These are phyloP conservation scores for Xylaria intraflava DNA, from an alignment of 495 filamentous ascomycete genomes.

Conservation along the genomic window DNA sequence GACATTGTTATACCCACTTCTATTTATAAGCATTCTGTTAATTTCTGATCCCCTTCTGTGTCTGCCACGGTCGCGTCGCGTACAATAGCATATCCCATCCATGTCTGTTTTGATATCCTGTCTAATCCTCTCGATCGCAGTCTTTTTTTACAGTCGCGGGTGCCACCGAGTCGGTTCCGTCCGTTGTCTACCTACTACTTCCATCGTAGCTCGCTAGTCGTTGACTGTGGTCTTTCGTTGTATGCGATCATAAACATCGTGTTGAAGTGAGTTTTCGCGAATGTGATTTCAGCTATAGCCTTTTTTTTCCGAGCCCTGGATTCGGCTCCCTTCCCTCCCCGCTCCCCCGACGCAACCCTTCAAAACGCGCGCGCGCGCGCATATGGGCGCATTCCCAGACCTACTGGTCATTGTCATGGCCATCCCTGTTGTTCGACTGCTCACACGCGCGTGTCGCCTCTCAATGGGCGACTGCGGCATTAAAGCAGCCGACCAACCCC, in stretches of 20 bases:
- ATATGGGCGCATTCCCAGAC: not conserved
- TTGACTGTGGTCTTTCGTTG: not conserved
- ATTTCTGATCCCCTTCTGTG: not conserved
- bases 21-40: constrained; percentile 11
- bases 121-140: constrained; percentile 4
- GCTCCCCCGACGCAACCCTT: not conserved
- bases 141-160: not conserved
- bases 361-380: not conserved
- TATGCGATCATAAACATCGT: not conserved
- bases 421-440: constrained; percentile 7
- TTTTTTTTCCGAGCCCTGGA: not conserved
- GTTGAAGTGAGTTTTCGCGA: not conserved
- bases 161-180: not conserved
- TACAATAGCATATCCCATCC: not conserved
- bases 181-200: not conserved
- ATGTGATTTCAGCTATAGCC: not conserved
- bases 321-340: not conserved
- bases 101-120: not conserved
- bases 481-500: not conserved
- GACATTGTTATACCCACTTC: constrained; percentile 7
- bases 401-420: not conserved
- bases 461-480: not conserved
- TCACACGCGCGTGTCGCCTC: not conserved
- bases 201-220: not conserved
- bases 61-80: not conserved